These are phyloP conservation scores for Talaromyces sp. DNA, from an alignment of 2,329 filamentous ascomycete species.

Conservation along the genomic window DNA sequence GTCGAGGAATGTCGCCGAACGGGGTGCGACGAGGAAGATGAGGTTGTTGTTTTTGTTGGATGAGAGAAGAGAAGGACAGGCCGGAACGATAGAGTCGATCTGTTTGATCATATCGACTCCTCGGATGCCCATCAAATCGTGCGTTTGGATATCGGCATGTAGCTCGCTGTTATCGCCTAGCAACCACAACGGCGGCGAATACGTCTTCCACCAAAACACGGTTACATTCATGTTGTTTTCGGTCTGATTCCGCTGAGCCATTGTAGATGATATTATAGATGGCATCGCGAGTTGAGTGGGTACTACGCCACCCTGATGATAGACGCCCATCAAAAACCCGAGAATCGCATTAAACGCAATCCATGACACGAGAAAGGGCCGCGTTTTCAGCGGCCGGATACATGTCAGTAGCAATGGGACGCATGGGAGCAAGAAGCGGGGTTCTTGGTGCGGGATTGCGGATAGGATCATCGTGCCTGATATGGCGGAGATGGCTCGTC, in stretches of 20 bases:
- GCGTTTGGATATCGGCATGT: slow-evolving; percentile 39
- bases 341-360: slow-evolving; percentile 50
- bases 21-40: slow-evolving; percentile 47
- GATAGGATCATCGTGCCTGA: slow-evolving; percentile 47
- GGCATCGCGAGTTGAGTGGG: slow-evolving; percentile 51
- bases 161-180: slow-evolving; percentile 41
- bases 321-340: slow-evolving; percentile 52
- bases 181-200: slow-evolving; percentile 53
- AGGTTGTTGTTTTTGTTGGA: slow-evolving; percentile 23
- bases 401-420: slow-evolving; percentile 54
- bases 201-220: slow-evolving; percentile 57
- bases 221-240: slow-evolving; percentile 28
- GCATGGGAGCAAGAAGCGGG: slow-evolving; percentile 53
- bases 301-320: slow-evolving; percentile 55
- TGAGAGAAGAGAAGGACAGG: slow-evolving; percentile 26
- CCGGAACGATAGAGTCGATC: slow-evolving; percentile 36
- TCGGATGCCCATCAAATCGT: slow-evolving; percentile 51
- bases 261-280: slow-evolving; percentile 32
- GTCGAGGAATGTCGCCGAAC: slow-evolving; percentile 46
- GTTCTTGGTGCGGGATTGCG: slow-evolving; percentile 53
- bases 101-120: slow-evolving; percentile 41
- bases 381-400: slow-evolving; percentile 42
- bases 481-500: slow-evolving; percentile 44
- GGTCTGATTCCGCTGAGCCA: not conserved
- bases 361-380: slow-evolving; percentile 47